Percentiles rank a stretch among this genome's conserved stretches.
phyloP scores from a whole-genome alignment of 495 filamentous ascomycete genomes.

The Daldinia childiae region DNA sequence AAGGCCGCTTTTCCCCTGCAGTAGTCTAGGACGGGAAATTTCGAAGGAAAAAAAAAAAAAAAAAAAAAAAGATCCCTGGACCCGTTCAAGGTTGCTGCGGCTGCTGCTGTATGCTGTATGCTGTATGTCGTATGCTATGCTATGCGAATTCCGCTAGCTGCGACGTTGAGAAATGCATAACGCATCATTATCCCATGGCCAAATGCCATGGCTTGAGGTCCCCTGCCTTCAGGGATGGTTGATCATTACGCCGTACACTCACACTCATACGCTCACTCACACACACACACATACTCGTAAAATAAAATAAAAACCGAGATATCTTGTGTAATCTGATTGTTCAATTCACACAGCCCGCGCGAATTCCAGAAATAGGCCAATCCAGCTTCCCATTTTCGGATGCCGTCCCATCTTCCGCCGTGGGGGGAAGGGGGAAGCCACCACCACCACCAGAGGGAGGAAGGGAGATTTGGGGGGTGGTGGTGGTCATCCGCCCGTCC shows the following conservation, averaged over 20 bases:
- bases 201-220: slow-evolving; percentile 26
- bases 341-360: slow-evolving; percentile 15
- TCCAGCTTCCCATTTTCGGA: slow-evolving; percentile 28
- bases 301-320: neutral
- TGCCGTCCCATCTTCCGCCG: slow-evolving; percentile 27
- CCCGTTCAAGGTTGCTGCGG: slow-evolving; percentile 27
- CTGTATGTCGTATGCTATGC: neutral
- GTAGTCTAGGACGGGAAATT: slow-evolving; percentile 36
- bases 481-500: slow-evolving; percentile 9
- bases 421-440: slow-evolving; percentile 22
- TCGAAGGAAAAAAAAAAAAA: slow-evolving; percentile 11
- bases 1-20: slow-evolving; percentile 35
- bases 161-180: slow-evolving; percentile 28
- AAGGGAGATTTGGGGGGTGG: neutral
- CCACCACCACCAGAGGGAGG: too few relatives aligned
- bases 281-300: neutral
- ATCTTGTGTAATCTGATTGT: slow-evolving; percentile 31
- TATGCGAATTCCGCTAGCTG: slow-evolving; percentile 9
- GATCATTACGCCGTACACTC: slow-evolving; percentile 2
- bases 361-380: slow-evolving; percentile 36
- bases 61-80: slow-evolving; percentile 13
- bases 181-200: slow-evolving; percentile 25
- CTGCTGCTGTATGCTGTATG: neutral
- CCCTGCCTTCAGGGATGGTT: slow-evolving; percentile 4
- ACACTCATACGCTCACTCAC: neutral